phyloP scores from a whole-genome alignment of 1,139 yeast species.

The Keqinozyma sinolaborantium region DNA sequence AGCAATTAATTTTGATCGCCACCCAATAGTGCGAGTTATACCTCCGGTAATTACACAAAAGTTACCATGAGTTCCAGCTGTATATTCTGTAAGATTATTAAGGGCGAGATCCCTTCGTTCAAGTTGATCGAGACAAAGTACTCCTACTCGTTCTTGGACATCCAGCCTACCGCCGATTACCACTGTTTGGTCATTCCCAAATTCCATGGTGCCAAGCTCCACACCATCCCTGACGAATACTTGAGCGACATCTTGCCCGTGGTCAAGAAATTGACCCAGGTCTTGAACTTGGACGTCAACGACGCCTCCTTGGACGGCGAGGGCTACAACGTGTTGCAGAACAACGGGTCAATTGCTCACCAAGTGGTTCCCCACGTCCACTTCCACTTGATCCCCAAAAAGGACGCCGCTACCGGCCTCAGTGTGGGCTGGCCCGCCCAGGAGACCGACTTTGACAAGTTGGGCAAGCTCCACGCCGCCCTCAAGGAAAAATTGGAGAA shows the following conservation, averaged over 20 bases:
- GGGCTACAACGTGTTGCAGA: constrained; percentile 88
- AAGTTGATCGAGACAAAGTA: constrained; percentile 80
- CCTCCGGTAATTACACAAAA: too few relatives aligned
- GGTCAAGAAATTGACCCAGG: constrained; percentile 78
- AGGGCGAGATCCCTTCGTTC: constrained; percentile 91
- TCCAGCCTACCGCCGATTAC: constrained; percentile 86
- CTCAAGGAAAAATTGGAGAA: constrained; percentile 52
- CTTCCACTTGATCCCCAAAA: constrained; percentile 92
- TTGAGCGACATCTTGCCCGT: constrained; percentile 81
- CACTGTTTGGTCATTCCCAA: constrained; percentile 90
- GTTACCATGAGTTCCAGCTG: constrained; percentile 47
- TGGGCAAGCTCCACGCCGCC: constrained; percentile 62
- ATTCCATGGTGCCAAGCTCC: constrained; percentile 87
- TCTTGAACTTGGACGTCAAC: constrained; percentile 58
- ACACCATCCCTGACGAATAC: constrained; percentile 88
- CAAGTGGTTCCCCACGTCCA: constrained; percentile 95
- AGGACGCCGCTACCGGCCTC: constrained; percentile 64
- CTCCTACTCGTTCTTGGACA: constrained; percentile 83
- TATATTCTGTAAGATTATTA: constrained; percentile 88
- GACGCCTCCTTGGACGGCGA: constrained; percentile 58
- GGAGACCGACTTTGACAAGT: constrained; percentile 61
- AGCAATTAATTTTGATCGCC: constrained; percentile 4
- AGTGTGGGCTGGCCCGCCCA: constrained; percentile 86
- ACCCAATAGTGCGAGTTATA: constrained; percentile 4
- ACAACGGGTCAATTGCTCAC: constrained; percentile 91